Evolutionary conservation across 352 stramenopile genomes (phyloP).

Genomic region (Globisporangium ultimum): DNA sequence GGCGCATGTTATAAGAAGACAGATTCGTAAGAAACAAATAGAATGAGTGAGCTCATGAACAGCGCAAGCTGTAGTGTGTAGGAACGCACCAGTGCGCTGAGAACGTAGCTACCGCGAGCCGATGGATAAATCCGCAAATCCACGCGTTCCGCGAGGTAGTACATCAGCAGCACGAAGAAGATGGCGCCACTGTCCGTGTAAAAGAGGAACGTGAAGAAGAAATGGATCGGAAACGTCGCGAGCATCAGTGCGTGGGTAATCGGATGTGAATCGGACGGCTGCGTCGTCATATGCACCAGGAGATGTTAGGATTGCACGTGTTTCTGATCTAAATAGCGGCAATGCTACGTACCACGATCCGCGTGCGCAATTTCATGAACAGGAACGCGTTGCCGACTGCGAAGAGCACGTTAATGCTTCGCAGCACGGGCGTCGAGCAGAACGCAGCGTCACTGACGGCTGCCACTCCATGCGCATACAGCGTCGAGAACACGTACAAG

Average conservation of each 20-base stretch:
- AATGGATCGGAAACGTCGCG: conserved; percentile 72
- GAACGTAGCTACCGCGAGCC: conserved; percentile 34
- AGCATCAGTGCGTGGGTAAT: conserved; percentile 70
- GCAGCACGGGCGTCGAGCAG: conserved; percentile 63
- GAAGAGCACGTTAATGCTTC: conserved; percentile 83
- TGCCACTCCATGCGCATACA: conserved; percentile 26
- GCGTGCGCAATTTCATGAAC: conserved; percentile 40
- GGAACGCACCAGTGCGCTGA: conserved; percentile 54
- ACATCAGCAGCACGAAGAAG: conserved; percentile 89
- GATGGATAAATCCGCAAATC: conserved; percentile 36
- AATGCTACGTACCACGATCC: conserved; percentile 23
- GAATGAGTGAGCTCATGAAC: background rate
- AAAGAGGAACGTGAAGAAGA: conserved; percentile 89
- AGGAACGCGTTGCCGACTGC: conserved; percentile 50
- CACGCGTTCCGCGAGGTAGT: conserved; percentile 53
- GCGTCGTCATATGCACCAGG: too few relatives aligned
- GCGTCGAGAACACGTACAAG: conserved; percentile 67
- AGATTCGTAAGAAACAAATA: background rate
- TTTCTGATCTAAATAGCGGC: conserved; percentile 5
- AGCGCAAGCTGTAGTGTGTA: background rate
- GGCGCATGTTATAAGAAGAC: background rate
- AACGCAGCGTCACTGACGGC: conserved; percentile 20
- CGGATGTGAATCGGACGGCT: too few relatives aligned
- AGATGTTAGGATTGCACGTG: conserved; percentile 37
- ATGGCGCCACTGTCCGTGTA: conserved; percentile 87